Percentiles rank a stretch among this genome's conserved stretches.
These are phyloP conservation scores for Takashimella tepidaria DNA, from an alignment of 1,284 basidiomycete genomes.

Conservation along the genomic window DNA sequence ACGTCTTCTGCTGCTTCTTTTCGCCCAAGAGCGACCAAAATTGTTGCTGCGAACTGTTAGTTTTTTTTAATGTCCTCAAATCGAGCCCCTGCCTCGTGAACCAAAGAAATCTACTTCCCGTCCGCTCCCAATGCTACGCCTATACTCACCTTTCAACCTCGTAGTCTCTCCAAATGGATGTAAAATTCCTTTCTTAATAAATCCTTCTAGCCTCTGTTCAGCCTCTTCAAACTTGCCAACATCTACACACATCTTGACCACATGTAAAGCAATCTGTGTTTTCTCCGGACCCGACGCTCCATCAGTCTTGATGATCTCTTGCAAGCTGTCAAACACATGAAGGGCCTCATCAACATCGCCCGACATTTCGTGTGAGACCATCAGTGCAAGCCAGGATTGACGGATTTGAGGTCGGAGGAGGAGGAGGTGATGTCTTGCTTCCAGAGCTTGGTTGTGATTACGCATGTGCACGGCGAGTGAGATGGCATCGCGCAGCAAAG, in stretches of 20 bases:
- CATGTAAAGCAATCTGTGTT: constrained; percentile 78
- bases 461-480: constrained; percentile 88
- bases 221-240: constrained; percentile 54
- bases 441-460: constrained; percentile 70
- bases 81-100: neutral
- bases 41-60: constrained; percentile 26
- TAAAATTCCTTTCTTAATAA: constrained; percentile 61
- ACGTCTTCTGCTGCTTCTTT: constrained; percentile 66
- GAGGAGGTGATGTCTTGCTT: constrained; percentile 76
- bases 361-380: constrained; percentile 81
- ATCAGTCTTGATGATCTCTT: constrained; percentile 56
- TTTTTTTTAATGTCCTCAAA: neutral
- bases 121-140: no score
- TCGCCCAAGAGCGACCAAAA: constrained; percentile 62
- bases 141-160: constrained; percentile 72
- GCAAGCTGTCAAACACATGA: constrained; percentile 63
- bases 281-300: constrained; percentile 56
- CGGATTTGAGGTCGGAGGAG: constrained; percentile 75
- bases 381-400: constrained; percentile 84
- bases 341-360: constrained; percentile 69
- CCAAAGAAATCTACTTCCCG: constrained; percentile 13
- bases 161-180: constrained; percentile 67
- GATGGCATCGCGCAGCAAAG: constrained; percentile 86
- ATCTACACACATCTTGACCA: constrained; percentile 73
- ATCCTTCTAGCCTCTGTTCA: constrained; percentile 60